A percentile compares a stretch with the other conserved stretches of the same genome.
Evolutionary conservation across 345 rosid species (phyloP).

Genomic region (Brassica incana): DNA sequence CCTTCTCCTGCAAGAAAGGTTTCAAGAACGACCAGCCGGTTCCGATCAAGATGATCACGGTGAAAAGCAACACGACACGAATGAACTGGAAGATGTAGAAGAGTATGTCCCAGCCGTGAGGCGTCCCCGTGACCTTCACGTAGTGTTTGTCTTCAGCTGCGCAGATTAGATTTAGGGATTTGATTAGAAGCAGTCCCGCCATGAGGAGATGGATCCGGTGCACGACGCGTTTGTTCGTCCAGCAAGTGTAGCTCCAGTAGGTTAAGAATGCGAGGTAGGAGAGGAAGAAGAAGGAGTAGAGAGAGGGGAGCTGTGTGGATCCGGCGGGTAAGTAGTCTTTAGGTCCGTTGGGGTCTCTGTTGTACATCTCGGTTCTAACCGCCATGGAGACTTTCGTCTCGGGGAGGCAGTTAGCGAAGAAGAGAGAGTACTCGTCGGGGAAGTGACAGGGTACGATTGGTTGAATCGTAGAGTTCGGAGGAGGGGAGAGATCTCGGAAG

Average conservation of each 20-base stretch:
- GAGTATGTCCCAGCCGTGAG: conserved; percentile 94
- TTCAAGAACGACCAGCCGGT: conserved; percentile 98
- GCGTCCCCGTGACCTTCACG: conserved; percentile 85
- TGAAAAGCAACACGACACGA: conserved; percentile 80
- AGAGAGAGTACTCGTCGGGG: conserved; percentile 84
- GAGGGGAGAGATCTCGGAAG: conserved; percentile 81
- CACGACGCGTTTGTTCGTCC: conserved; percentile 48
- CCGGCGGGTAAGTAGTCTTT: conserved; percentile 81
- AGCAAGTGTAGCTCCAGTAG: conserved; percentile 63
- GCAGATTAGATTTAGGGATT: conserved; percentile 80
- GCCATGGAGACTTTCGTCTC: conserved; percentile 79
- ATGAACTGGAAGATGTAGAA: conserved; percentile 88
- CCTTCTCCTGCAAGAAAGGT: conserved; percentile 91
- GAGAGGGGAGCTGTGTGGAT: conserved; percentile 66
- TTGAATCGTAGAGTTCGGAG: conserved; percentile 63
- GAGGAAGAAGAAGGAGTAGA: conserved; percentile 56
- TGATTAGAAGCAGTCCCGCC: conserved; percentile 72
- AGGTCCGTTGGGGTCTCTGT: conserved; percentile 58
- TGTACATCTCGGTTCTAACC: conserved; percentile 73
- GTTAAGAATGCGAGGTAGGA: conserved; percentile 57
- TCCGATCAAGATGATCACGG: conserved; percentile 89
- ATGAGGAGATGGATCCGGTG: conserved; percentile 87
- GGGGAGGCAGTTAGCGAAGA: conserved; percentile 85
- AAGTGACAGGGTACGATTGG: conserved; percentile 55
- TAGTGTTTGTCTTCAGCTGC: conserved; percentile 87